A percentile compares a stretch with the other conserved stretches of the same genome.
These are phyloP conservation scores for Synchytrium microbalum DNA, from an alignment of 371 early-diverging fungal genomes.

Conservation along the genomic window DNA sequence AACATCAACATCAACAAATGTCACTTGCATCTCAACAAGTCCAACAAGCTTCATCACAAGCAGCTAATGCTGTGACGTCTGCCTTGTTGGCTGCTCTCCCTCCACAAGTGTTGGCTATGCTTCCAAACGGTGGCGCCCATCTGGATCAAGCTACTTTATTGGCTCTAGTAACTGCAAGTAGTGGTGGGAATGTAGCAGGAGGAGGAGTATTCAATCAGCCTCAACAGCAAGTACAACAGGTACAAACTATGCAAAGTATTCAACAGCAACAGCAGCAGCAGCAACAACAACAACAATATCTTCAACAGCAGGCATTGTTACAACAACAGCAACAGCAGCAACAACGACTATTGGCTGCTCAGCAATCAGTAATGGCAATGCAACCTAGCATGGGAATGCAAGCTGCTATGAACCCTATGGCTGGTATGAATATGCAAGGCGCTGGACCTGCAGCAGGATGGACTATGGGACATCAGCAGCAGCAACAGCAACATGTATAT, in stretches of 20 bases:
- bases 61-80: not conserved
- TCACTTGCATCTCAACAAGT: conserved; percentile 6
- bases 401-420: conserved; percentile 2
- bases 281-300: conserved; percentile 9
- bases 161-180: conserved; percentile 2
- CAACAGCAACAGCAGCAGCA: conserved; percentile 6
- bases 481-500: not conserved
- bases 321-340: conserved; percentile 8
- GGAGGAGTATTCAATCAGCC: not conserved
- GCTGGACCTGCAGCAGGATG: not conserved
- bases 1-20: conserved; percentile 7
- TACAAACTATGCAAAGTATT: conserved; percentile 7
- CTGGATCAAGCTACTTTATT: conserved; percentile 8
- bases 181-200: conserved; percentile 2
- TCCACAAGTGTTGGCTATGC: conserved; percentile 4
- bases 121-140: conserved; percentile 7
- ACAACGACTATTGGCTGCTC: conserved; percentile 6
- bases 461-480: no score
- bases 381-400: conserved; percentile 4
- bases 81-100: conserved; percentile 4
- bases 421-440: not conserved
- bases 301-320: conserved; percentile 11
- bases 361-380: conserved; percentile 5
- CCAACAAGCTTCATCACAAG: conserved; percentile 6
- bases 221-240: not conserved